Base-by-base conservation (phyloP, 2,329 filamentous ascomycete genomes). In the Chaetomium sp. region DNA sequence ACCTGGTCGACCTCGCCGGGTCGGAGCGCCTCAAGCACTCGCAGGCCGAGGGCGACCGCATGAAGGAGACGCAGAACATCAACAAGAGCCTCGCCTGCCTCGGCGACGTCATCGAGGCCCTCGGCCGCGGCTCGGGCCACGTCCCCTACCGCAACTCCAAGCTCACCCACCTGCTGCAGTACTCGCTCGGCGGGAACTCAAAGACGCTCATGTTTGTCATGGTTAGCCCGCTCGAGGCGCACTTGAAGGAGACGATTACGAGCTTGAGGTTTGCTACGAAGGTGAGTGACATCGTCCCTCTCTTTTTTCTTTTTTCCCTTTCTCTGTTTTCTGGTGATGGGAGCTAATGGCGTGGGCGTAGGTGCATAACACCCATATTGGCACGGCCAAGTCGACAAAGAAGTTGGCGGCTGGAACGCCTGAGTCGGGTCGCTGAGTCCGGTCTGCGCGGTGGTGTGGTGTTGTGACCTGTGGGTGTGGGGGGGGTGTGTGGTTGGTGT, bases 161-260 rank as follows among this genome's bases (percentile, higher is more conserved):
- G 85, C 84, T 99, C 69, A 99, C 95, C 9, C 96, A 97, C 74
- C 84, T 99, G 55, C 84, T 99, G 45, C 92, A 98, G 85, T 96
- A 95, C 74, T 97, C 92, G 3, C 82, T 99, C 8, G 94, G 95
- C 4, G 95, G 95, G 19, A 97, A 97, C 77, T 95, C 90, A 71
- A 96, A 97, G 80, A 99, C 95, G 0, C 88, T 99, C 72, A 99
- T 99, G 95, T 97, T 99, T 76, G 92, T 98, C 75, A 98, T 98
- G 93, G 91, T 97, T 63, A 95, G 90, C 71, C 95, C 95, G 38
- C 81, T 98, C 65, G 91, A 96, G 79, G 90, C 88, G 6, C 95
- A 98, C 79, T 81, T 97, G 69, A 90, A 90, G 73, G 95, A 99
- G 82, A 97, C 93, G 3, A 82, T 97, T 75, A 97, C 93, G 53